Evolutionary conservation across 1,139 yeast genomes (phyloP), one percentile per base, ranked within the genome.

Genomic region (Scheffersomyces insectosa): DNA sequence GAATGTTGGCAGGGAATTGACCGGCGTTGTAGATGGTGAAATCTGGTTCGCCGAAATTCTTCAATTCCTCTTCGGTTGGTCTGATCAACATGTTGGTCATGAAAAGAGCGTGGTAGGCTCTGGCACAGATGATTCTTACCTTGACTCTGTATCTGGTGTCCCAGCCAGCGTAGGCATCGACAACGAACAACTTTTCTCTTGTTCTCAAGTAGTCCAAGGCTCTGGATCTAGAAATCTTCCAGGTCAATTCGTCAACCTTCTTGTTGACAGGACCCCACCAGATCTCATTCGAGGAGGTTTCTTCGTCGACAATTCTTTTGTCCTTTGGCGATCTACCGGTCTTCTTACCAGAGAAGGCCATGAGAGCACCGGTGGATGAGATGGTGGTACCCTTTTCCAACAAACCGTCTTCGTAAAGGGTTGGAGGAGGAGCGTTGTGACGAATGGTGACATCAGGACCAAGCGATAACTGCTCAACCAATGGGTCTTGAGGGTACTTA

Each of bases 191-290:
- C 69, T 90, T 88, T 63, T 88, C 93, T 73, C 97, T 86, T 49
- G 98, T 93, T 79, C 96, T 88, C 67, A 93, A 82, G 77, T 90
- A 93, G 70, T 93, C 99, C 59, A 91, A 82, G 45, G 99, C 98
- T 74, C 99, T 88, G 57, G 95, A 95, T 68, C 96, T 86, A 67
- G 95, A 88, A 60, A 93, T 91, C 62, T 84, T 82, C 98, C 98
- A 93, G 37, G 97, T 90, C 65, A 85, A 83, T 71, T 89, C 97
- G 51, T 89, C 86, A 60, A 93, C 93, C 72, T 91, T 88, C 72
- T 88, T 89, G 77, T 93, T 93, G 59, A 93, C 99, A 8, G 98
- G 98, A 28, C 99, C 99, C 99, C 99, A 93, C 98, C 99, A 93
- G 58, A 93, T 83, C 64, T 91, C 76, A 50, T 88, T 81, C 45